Evolutionary conservation across 139 green algal species (phyloP).

Genomic region (Chlorella sp.): DNA sequence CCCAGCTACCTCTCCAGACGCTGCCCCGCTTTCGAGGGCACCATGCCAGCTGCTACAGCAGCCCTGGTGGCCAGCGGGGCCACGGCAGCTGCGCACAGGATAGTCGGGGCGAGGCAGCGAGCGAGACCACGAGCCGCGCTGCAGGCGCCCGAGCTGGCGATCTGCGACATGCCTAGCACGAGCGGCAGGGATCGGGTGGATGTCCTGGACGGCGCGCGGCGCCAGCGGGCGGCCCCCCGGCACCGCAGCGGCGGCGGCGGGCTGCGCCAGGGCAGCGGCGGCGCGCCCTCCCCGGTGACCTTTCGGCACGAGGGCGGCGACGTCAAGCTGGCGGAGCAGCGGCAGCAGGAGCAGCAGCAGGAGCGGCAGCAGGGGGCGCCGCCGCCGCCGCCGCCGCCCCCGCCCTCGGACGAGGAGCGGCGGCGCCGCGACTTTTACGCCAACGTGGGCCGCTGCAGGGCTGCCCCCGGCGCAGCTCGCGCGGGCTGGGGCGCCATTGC

Average conservation of each 20-base stretch:
- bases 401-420: background rate
- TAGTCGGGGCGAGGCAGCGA: too few species aligned
- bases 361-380: background rate
- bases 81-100: background rate
- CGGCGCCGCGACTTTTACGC: slow-evolving; percentile 88
- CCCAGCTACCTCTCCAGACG: too few species aligned
- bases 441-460: too few species aligned
- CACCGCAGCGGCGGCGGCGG: background rate
- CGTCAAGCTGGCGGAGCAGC: background rate
- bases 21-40: too few species aligned
- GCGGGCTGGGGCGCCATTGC: too few species aligned
- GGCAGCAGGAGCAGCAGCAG: background rate
- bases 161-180: too few species aligned
- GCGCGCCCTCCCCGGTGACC: background rate
- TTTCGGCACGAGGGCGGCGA: background rate
- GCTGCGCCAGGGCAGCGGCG: background rate
- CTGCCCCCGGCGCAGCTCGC: too few species aligned
- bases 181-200: background rate
- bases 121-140: too few species aligned
- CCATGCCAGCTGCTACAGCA: background rate
- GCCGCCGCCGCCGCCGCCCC: background rate
- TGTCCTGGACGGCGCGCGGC: background rate
- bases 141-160: too few species aligned
- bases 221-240: background rate
- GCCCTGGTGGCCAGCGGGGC: background rate